A percentile compares a stretch with the other conserved stretches of the same genome.
These are phyloP conservation scores for Cadophora sp. DNA, from an alignment of 2,329 filamentous ascomycete genomes.

Conservation along the genomic window DNA sequence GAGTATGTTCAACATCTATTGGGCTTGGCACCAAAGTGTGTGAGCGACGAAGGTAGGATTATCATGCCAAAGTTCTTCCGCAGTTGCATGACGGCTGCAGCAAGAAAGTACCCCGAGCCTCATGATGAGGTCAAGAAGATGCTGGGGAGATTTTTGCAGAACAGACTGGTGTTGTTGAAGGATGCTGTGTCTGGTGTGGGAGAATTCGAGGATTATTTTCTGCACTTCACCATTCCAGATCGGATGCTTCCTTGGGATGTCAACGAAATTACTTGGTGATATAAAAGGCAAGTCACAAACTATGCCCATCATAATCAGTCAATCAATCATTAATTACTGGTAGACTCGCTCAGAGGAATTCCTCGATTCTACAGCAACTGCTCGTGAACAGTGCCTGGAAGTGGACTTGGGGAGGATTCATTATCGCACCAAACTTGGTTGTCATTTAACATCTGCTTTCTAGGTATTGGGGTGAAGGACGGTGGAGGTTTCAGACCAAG, in stretches of 20 bases:
- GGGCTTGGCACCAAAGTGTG: background rate
- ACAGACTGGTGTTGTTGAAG: background rate
- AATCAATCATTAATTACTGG: too few species aligned
- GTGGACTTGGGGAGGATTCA: too few species aligned
- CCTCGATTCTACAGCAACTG: too few species aligned
- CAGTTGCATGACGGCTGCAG: background rate
- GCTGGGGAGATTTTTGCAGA: background rate
- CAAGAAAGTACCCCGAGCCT: background rate
- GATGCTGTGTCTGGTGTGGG: background rate
- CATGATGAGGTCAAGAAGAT: background rate
- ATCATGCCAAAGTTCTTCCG: background rate
- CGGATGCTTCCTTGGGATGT: background rate
- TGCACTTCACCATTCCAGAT: background rate
- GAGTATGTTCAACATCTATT: background rate
- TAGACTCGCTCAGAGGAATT: too few species aligned
- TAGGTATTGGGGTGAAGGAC: too few species aligned
- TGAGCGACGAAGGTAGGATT: background rate
- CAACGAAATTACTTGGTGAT: background rate
- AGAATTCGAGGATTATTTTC: constrained; percentile 16
- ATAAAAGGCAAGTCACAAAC: background rate
- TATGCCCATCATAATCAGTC: too few species aligned
- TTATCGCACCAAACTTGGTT: too few species aligned
- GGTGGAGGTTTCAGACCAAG: too few species aligned
- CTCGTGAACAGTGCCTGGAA: too few species aligned
- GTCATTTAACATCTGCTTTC: too few species aligned